Conservation (phyloP, 78 protist genomes). For the Trichosphaerium sp. region DNA sequence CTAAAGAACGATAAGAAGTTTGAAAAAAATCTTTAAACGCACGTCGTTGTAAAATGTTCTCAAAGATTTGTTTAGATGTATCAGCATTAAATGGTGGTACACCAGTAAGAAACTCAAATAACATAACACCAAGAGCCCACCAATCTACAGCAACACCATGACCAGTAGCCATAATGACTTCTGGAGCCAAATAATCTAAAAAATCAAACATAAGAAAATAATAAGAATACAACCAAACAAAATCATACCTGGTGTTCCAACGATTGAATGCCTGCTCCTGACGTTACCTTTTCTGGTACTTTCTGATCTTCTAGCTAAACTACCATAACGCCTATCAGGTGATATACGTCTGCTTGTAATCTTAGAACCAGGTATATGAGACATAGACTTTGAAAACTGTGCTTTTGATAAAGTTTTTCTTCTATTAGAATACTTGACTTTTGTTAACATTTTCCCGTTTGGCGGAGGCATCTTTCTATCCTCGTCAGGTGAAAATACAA, state of each 20-base stretch:
- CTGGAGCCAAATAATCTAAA: conserved; percentile 94
- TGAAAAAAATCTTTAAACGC: not conserved
- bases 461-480: no score
- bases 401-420: no score
- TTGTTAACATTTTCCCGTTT: no score
- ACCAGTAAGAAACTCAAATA: conserved; percentile 72
- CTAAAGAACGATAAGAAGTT: not conserved
- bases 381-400: no score
- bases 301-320: not conserved
- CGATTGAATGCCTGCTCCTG: not conserved
- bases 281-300: not conserved
- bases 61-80: conserved; percentile 56
- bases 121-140: conserved; percentile 90
- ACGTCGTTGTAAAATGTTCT: conserved; percentile 34
- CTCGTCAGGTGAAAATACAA: no score
- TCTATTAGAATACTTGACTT: no score
- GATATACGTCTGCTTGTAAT: no score
- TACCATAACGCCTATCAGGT: no score
- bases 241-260: not conserved
- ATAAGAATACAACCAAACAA: no score
- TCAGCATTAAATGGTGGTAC: conserved; percentile 85
- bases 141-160: conserved; percentile 81
- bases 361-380: no score
- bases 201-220: conserved; percentile 73
- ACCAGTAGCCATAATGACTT: conserved; percentile 62